Conservation (phyloP, 2,329 filamentous ascomycete species). For the Diaporthe vaccinii region DNA sequence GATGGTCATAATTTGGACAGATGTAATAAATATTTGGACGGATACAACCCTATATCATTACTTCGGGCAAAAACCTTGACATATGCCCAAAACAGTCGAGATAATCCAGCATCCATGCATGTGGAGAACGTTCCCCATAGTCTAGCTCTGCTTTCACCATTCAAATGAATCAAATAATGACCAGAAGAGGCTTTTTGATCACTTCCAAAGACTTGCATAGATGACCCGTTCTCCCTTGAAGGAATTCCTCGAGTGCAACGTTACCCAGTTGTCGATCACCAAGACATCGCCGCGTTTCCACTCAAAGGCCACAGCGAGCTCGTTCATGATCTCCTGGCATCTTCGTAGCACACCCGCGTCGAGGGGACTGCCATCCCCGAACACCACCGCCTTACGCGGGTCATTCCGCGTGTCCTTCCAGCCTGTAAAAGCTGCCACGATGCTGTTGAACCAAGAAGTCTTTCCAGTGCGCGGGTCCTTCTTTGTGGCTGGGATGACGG, state of each 20-base stretch:
- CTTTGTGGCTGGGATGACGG: constrained; percentile 35
- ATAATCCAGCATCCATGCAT: neutral
- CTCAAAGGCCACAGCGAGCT: constrained; percentile 36
- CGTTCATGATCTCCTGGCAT: constrained; percentile 38
- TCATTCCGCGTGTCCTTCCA: constrained; percentile 40
- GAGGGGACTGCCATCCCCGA: constrained; percentile 37
- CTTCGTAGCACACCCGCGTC: constrained; percentile 31
- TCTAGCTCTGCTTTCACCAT: neutral
- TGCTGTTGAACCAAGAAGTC: constrained; percentile 40
- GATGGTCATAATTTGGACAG: too few relatives aligned
- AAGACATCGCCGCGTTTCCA: constrained; percentile 38
- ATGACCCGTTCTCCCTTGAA: constrained; percentile 37
- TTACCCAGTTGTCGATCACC: constrained; percentile 38
- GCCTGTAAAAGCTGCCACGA: constrained; percentile 39
- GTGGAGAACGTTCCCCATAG: neutral
- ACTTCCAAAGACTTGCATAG: constrained; percentile 41
- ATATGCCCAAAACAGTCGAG: neutral
- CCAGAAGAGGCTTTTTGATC: neutral
- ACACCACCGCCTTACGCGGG: constrained; percentile 37
- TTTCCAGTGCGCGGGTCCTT: constrained; percentile 34
- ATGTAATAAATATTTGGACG: too few relatives aligned
- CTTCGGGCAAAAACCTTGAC: too few relatives aligned
- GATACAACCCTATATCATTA: too few relatives aligned
- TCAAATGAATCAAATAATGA: neutral
- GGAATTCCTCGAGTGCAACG: constrained; percentile 38